phyloP scores from a whole-genome alignment of 768 basidiomycete species.

The Tephrocybe rancida region DNA sequence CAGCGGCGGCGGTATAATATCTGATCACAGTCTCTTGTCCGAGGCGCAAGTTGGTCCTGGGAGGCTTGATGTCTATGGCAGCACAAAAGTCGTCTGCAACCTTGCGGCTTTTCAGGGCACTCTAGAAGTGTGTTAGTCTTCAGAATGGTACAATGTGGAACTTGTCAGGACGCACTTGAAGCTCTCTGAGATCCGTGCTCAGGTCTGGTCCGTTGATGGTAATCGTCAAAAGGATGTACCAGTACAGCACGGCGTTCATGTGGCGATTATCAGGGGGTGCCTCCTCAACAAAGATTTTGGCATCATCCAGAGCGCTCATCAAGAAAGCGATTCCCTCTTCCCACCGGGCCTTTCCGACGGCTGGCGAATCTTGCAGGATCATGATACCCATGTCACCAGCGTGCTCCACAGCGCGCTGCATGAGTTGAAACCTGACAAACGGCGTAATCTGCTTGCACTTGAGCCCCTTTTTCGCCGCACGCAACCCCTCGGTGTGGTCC shows the following conservation, averaged over 20 bases:
- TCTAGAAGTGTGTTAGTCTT: constrained; percentile 17
- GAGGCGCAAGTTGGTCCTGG: constrained; percentile 54
- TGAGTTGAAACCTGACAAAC: constrained; percentile 57
- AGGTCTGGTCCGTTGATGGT: constrained; percentile 53
- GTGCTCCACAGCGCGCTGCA: constrained; percentile 64
- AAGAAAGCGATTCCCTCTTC: constrained; percentile 65
- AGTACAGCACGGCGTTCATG: constrained; percentile 60
- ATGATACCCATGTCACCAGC: constrained; percentile 58
- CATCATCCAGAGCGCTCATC: constrained; percentile 60
- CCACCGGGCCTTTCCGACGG: constrained; percentile 45
- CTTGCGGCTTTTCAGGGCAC: constrained; percentile 44
- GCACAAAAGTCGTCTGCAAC: constrained; percentile 54
- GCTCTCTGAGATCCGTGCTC: constrained; percentile 48
- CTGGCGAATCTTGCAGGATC: constrained; percentile 45
- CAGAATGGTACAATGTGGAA: background rate
- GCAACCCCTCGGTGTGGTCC: constrained; percentile 52
- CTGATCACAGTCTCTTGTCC: constrained; percentile 53
- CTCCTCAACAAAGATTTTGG: constrained; percentile 52
- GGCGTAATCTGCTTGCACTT: constrained; percentile 56
- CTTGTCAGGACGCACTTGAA: constrained; percentile 42
- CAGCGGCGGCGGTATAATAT: constrained; percentile 42
- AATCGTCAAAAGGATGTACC: constrained; percentile 58
- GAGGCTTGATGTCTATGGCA: constrained; percentile 46
- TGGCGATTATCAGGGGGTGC: constrained; percentile 66
- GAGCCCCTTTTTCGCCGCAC: constrained; percentile 67